phyloP scores from a whole-genome alignment of 1,284 basidiomycete genomes.

The Phylloporus gajari region DNA sequence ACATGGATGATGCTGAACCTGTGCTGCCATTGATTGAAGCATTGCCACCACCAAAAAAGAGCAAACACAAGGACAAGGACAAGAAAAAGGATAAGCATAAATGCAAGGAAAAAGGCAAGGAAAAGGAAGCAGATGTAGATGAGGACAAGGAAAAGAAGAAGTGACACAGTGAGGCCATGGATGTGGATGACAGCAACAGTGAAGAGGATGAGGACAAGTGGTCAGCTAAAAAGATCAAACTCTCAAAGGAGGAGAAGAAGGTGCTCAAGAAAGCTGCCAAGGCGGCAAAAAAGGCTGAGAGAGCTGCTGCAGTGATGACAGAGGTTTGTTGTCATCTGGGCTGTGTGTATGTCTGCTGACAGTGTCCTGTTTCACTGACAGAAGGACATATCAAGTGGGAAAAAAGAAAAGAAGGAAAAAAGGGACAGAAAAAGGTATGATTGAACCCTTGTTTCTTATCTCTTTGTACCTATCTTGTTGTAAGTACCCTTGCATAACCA shows the following conservation, averaged over 20 bases:
- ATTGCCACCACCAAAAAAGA: slow-evolving; percentile 62
- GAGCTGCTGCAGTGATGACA: slow-evolving; percentile 49
- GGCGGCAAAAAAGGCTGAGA: slow-evolving; percentile 58
- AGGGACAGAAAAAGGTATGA: slow-evolving; percentile 59
- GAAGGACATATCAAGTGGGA: slow-evolving; percentile 52
- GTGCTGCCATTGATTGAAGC: slow-evolving; percentile 66
- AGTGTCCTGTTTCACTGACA: slow-evolving; percentile 15
- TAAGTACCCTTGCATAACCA: neutral
- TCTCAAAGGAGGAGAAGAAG: slow-evolving; percentile 87
- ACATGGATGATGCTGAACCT: slow-evolving; percentile 60
- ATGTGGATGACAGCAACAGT: slow-evolving; percentile 61
- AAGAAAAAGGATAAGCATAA: no score
- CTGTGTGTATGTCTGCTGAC: slow-evolving; percentile 22
- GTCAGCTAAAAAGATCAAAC: slow-evolving; percentile 75
- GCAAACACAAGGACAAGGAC: slow-evolving; percentile 39
- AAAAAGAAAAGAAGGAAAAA: slow-evolving; percentile 59
- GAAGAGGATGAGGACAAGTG: slow-evolving; percentile 63
- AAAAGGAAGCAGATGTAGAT: neutral
- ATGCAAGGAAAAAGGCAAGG: slow-evolving; percentile 12
- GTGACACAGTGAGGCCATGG: slow-evolving; percentile 69
- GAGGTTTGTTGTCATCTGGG: slow-evolving; percentile 44
- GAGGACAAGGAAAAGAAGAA: slow-evolving; percentile 29
- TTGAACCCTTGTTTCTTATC: slow-evolving; percentile 9
- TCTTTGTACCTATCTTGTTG: neutral
- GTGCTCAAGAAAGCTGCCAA: slow-evolving; percentile 83